A percentile compares a stretch with the other conserved stretches of the same genome.
Conservation (phyloP, 768 basidiomycete species). For the Omphalotus guepiniiformis region DNA sequence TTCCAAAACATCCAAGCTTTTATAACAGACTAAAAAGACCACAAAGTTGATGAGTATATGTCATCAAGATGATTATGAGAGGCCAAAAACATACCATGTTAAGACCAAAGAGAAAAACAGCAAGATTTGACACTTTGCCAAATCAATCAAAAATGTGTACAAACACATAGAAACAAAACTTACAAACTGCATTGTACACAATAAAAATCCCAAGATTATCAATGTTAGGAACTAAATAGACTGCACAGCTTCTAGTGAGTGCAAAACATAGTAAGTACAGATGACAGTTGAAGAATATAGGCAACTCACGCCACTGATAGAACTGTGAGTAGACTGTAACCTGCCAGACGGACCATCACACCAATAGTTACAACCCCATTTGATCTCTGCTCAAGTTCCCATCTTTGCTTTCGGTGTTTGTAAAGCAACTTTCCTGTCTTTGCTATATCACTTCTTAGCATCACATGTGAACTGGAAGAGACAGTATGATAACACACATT, state of each 20-base stretch:
- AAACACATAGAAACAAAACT: background rate
- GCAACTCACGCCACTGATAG: conserved; percentile 1
- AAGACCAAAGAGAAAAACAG: background rate
- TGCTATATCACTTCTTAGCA: background rate
- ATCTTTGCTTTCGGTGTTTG: background rate
- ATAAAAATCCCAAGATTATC: background rate
- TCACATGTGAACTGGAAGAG: background rate
- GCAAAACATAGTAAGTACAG: background rate
- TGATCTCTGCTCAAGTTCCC: background rate
- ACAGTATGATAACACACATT: background rate
- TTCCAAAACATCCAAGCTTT: conserved; percentile 1
- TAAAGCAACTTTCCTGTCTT: background rate
- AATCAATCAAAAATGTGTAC: background rate
- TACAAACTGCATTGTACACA: background rate
- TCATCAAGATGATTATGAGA: background rate
- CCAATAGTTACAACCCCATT: background rate
- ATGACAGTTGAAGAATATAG: background rate
- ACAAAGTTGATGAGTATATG: no score
- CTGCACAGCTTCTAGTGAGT: background rate
- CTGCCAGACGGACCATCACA: background rate
- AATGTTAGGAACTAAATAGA: background rate
- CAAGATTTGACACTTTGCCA: background rate
- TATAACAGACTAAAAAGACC: background rate
- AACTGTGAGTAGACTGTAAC: background rate
- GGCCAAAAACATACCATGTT: background rate